Evolutionary conservation across 1,284 basidiomycete species (phyloP), one percentile per base, ranked within the genome.

Genomic region (Boletus smithii): DNA sequence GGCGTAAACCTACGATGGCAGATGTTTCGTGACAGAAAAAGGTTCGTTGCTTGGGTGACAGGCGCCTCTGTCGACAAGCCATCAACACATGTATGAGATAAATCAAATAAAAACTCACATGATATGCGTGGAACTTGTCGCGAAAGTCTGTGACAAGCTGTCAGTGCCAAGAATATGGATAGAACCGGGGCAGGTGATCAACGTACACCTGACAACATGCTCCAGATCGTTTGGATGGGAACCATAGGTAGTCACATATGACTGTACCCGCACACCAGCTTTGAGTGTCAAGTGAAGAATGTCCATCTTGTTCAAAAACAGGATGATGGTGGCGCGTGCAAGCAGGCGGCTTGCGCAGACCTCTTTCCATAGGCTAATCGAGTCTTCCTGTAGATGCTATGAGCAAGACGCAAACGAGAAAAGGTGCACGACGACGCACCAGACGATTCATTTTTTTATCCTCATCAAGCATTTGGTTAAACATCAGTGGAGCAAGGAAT

Each of bases 301-400:
- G 52, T 86, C 82, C 69, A 75, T 81, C 74, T 86, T 87, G 56
- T 87, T 87, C 48, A 85, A 71, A 61, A 87, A 83, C 3, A 87
- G 68, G 16, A 85, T 79, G 32, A 87, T 68, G 39, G 76, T 77
- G 9, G 80, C 74, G 37, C 74, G 71, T 3, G 72, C 69, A 1
- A 85, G 72, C 7, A 86, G 70, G 47, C 69, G 69, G 48, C 77
- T 85, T 10, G 69, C 54, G 57, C 83, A 85, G 16, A 85, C 76
- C 47, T 79, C 75, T 46, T 76, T 75, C 83, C 81, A 87, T 1
- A 85, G 65, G 26, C 67, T 63, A 13, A 84, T 65, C 16, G 81
- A 81, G 59, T 85, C 83, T 62, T 85, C 79, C 76, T 79, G 50
- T 13, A 40, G 26, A 10, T 0, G 18, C 9, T 8, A 3, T 53